Evolutionary conservation across 1,139 yeast species (phyloP), one percentile per base, ranked within the genome.

Genomic region (Geotrichum reessii): DNA sequence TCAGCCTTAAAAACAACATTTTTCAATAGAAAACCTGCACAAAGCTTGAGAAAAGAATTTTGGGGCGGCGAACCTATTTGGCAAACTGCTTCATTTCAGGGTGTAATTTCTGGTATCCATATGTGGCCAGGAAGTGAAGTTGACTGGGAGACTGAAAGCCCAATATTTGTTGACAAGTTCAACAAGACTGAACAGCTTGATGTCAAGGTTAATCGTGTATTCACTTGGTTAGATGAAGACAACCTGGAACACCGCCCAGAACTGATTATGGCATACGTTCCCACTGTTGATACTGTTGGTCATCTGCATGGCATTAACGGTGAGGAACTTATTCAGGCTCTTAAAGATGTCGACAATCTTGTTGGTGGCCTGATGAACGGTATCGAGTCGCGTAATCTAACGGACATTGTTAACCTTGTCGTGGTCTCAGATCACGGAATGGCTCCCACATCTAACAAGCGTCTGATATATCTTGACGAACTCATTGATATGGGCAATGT

Each of bases 101-200:
- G 84, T 0, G 80, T 87, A 4, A 76, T 76, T 14, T 76, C 87
- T 1, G 96, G 95, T 0, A 85, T 89, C n/a, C 96, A 91, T 70
- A 90, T 91, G 96, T 91, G 96, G 96, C 97, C 97, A 0, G 96
- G 97, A 0, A 84, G 91, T 62, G 96, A 89, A 66, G 95, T 86
- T 3, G 79, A 57, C 76, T 82, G 76, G 75, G 65, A 25, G 55
- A 68, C 69, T 4, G 69, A 59, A 62, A 74, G 73, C 40, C 69
- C 68, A 59, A 64, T 75, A 59, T 78, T 77, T 56, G 82, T 83
- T 44, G 93, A 86, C 66, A 73, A 74, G 60, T 91, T 79, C 72
- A 84, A 89, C 66, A 84, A 82, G 1, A 73, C 83, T 1, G 96
- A 88, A 69, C 65, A 78, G 1, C 74, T 90, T 27, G 76, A 81